A percentile compares a stretch with the other conserved stretches of the same genome.
These are phyloP conservation scores for Catunica adiposa DNA, from an alignment of 2,329 filamentous ascomycete genomes.

Conservation along the genomic window DNA sequence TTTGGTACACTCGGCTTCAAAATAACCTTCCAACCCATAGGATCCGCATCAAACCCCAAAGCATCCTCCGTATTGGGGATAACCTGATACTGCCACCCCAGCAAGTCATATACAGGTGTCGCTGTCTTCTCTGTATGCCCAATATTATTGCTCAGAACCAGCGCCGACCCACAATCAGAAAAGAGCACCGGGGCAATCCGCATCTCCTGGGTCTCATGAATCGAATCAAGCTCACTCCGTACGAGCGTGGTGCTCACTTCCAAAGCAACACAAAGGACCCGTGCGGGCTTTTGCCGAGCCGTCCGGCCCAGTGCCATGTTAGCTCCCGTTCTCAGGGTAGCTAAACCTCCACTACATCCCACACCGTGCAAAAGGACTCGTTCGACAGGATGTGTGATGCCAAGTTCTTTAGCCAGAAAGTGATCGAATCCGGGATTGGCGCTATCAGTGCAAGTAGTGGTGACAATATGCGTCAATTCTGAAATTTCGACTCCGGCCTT, in stretches of 20 bases:
- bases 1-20: conserved; percentile 44
- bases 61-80: conserved; percentile 45
- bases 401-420: conserved; percentile 42
- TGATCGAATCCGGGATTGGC: conserved; percentile 55
- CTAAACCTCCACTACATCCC: conserved; percentile 48
- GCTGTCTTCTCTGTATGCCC: conserved; percentile 24
- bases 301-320: conserved; percentile 48
- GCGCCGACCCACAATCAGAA: conserved; percentile 52
- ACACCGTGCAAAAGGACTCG: conserved; percentile 50
- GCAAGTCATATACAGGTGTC: conserved; percentile 39
- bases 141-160: conserved; percentile 47
- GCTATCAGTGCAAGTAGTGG: conserved; percentile 52
- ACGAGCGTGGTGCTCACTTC: conserved; percentile 46
- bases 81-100: conserved; percentile 48
- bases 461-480: conserved; percentile 49
- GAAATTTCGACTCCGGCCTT: conserved; percentile 34
- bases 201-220: conserved; percentile 40
- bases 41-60: conserved; percentile 49
- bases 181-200: conserved; percentile 51
- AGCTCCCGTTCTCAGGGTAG: conserved; percentile 44
- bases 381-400: conserved; percentile 40
- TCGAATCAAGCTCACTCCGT: conserved; percentile 47
- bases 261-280: conserved; percentile 47
- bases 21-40: conserved; percentile 50
- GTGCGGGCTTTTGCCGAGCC: conserved; percentile 40